Conservation (phyloP, 148 eudicot genomes). For the Fagopyrum esculentum region DNA sequence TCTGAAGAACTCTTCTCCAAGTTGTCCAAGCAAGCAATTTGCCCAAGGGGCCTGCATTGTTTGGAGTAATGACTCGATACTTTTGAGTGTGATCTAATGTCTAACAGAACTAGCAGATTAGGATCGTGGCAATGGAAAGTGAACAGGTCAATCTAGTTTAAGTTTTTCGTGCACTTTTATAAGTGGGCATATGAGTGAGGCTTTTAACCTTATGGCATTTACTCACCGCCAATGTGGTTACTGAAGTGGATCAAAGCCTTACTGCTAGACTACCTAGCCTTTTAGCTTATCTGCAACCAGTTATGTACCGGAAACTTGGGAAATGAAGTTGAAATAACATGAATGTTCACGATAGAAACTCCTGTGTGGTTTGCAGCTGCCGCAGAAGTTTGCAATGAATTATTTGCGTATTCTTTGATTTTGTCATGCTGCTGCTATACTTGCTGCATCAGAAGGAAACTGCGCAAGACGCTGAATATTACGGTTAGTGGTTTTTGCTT, state of each 20-base stretch:
- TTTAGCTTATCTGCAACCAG: neutral
- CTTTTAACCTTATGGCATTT: neutral
- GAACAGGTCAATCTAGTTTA: neutral
- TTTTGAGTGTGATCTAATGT: neutral
- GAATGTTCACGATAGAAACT: conserved; percentile 1
- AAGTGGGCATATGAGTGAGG: neutral
- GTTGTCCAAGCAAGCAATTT: neutral
- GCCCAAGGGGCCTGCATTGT: neutral
- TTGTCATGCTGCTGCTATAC: conserved; percentile 98
- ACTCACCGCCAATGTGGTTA: neutral
- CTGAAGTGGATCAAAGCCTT: neutral
- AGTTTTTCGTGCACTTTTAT: neutral
- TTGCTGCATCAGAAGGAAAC: conserved; percentile 88
- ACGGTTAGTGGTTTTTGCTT: conserved; percentile 36
- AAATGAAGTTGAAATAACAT: neutral
- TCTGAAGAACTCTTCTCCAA: neutral
- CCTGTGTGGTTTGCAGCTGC: conserved; percentile 58
- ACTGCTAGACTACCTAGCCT: neutral
- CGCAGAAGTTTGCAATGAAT: conserved; percentile 78
- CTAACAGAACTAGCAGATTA: neutral
- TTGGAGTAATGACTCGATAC: neutral
- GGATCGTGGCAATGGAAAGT: neutral
- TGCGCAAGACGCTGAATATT: conserved; percentile 72
- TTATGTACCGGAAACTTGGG: neutral
- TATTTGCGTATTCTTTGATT: conserved; percentile 86